These are phyloP conservation scores for Alternaria dauci DNA, from an alignment of 2,329 filamentous ascomycete genomes.

Conservation along the genomic window DNA sequence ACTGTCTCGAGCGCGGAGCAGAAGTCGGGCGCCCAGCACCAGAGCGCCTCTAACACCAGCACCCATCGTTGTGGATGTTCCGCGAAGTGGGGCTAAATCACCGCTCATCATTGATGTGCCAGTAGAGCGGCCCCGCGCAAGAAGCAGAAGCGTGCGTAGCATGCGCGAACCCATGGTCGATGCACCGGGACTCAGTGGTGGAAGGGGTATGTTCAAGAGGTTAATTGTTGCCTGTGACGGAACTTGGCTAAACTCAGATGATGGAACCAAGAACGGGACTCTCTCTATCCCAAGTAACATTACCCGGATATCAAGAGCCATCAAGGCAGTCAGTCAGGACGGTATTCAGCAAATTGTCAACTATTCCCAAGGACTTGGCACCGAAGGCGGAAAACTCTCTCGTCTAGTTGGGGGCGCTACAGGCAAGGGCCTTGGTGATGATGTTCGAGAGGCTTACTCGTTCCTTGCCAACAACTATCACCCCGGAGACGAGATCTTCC, in stretches of 20 bases:
- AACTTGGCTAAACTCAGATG: constrained; percentile 61
- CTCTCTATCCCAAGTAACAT: constrained; percentile 59
- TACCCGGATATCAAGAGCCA: constrained; percentile 59
- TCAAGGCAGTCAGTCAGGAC: constrained; percentile 58
- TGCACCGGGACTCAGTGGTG: constrained; percentile 46
- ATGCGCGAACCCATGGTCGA: constrained; percentile 33
- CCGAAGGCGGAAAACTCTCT: constrained; percentile 54
- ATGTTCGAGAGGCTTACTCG: constrained; percentile 59
- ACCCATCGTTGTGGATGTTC: constrained; percentile 37
- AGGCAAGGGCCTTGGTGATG: constrained; percentile 58
- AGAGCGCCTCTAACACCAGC: constrained; percentile 28
- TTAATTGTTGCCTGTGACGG: constrained; percentile 53
- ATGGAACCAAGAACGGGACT: constrained; percentile 55
- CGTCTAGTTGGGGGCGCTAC: constrained; percentile 53
- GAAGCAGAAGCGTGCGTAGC: constrained; percentile 38
- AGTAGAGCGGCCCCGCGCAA: constrained; percentile 32
- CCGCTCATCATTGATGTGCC: constrained; percentile 41
- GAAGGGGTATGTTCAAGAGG: constrained; percentile 52
- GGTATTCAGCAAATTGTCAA: constrained; percentile 61
- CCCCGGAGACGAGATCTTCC: constrained; percentile 59
- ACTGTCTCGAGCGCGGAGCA: constrained; percentile 39
- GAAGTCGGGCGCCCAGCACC: constrained; percentile 42
- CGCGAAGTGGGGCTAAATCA: constrained; percentile 35
- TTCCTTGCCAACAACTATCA: constrained; percentile 63
- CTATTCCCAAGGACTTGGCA: constrained; percentile 61